A percentile compares a stretch with the other conserved stretches of the same genome.
phyloP scores from a whole-genome alignment of 352 stramenopile species.

The Phytophthora sp. region DNA sequence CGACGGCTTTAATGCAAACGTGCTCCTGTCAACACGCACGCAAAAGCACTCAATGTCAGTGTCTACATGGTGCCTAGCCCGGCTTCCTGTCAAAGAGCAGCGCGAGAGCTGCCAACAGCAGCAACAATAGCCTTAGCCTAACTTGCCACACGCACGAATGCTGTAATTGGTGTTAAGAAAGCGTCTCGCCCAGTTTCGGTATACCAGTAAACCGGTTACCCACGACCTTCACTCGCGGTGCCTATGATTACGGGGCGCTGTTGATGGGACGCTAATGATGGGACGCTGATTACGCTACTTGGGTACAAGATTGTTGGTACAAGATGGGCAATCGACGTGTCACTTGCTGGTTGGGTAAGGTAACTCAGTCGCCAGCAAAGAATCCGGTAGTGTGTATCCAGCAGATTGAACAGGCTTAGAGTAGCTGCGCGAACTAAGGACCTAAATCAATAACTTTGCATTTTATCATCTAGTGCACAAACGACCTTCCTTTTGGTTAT shows the following conservation, averaged over 20 bases:
- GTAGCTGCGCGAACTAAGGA: neutral
- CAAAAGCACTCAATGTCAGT: too few relatives aligned
- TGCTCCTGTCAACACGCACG: too few relatives aligned
- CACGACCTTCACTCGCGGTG: neutral
- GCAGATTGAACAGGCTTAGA: neutral
- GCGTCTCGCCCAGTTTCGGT: neutral
- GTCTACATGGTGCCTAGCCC: too few relatives aligned
- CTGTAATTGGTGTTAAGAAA: neutral
- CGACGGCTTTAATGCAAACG: too few relatives aligned
- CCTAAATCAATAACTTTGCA: conserved; percentile 14
- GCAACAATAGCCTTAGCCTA: too few relatives aligned
- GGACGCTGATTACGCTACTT: neutral
- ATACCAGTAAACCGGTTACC: neutral
- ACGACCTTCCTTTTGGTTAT: conserved; percentile 27
- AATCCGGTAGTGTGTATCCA: neutral
- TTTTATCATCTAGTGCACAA: conserved; percentile 7
- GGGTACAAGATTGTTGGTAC: too few relatives aligned
- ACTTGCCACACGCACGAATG: too few relatives aligned
- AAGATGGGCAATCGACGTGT: neutral
- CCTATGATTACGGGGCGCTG: neutral
- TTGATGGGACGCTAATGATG: neutral
- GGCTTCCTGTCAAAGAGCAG: too few relatives aligned
- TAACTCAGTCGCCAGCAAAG: neutral
- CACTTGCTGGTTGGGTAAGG: neutral
- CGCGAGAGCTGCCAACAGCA: too few relatives aligned